A percentile compares a stretch with the other conserved stretches of the same genome.
Evolutionary conservation across 1,284 basidiomycete species (phyloP).

Genomic region (Ganoderma lingzhi): DNA sequence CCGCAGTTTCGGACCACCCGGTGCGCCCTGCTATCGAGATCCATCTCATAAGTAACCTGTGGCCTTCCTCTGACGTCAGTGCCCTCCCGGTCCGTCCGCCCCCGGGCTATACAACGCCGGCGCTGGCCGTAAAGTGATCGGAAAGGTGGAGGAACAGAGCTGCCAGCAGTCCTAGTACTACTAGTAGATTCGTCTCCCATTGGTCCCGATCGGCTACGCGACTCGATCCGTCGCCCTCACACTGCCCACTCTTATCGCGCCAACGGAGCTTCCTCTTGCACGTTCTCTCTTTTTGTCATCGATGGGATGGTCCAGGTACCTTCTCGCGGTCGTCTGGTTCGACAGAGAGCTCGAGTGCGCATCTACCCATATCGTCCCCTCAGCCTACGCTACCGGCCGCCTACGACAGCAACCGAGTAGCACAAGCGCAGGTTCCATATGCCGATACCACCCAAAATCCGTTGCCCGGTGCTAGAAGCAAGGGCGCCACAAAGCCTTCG

Average conservation of each 20-base stretch:
- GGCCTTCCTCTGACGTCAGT: slow-evolving; percentile 26
- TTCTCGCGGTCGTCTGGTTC: background rate
- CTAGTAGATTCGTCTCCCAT: background rate
- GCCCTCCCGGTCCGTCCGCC: slow-evolving; percentile 23
- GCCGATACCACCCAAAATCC: slow-evolving; percentile 1
- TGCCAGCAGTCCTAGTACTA: no score
- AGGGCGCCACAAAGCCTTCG: slow-evolving; percentile 29
- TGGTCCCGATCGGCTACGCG: background rate
- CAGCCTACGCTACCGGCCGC: background rate
- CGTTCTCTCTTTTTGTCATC: slow-evolving; percentile 9
- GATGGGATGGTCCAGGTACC: background rate
- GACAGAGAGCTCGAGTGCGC: background rate
- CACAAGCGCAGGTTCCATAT: background rate
- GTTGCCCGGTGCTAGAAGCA: slow-evolving; percentile 14
- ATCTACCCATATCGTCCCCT: background rate
- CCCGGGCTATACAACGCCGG: background rate
- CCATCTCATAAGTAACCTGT: slow-evolving; percentile 15
- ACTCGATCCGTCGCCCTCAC: slow-evolving; percentile 12
- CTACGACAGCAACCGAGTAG: slow-evolving; percentile 16
- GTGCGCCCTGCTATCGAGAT: slow-evolving; percentile 18
- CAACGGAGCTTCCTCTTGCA: slow-evolving; percentile 5
- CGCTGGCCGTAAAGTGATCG: slow-evolving; percentile 4
- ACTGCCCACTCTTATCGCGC: slow-evolving; percentile 24
- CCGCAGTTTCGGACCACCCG: slow-evolving; percentile 18
- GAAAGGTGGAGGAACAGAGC: slow-evolving; percentile 6